Evolutionary conservation across 495 filamentous ascomycete genomes (phyloP).

Genomic region (Evansstolkia leycettana): DNA sequence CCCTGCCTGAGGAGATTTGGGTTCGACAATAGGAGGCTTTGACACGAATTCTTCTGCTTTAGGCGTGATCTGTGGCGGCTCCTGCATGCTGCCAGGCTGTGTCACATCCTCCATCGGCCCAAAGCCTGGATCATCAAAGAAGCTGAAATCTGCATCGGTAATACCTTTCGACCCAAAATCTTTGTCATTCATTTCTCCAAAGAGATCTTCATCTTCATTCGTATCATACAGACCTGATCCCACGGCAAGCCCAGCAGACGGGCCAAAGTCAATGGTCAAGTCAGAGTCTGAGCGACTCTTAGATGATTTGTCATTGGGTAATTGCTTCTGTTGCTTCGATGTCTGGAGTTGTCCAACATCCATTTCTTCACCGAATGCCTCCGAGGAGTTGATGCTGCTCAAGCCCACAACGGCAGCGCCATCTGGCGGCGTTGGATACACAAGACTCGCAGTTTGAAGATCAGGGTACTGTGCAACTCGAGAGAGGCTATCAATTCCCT

Average conservation of each 20-base stretch:
- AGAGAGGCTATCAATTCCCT: constrained; percentile 32
- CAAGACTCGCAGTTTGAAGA: constrained; percentile 42
- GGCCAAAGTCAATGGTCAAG: constrained; percentile 12
- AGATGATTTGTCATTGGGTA: constrained; percentile 4
- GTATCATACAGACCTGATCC: constrained; percentile 34
- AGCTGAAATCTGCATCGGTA: constrained; percentile 81
- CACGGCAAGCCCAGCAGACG: constrained; percentile 15
- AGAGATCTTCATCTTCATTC: constrained; percentile 49
- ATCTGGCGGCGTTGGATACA: constrained; percentile 86
- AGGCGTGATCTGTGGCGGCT: constrained; percentile 6
- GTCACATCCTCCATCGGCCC: constrained; percentile 15
- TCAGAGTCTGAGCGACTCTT: constrained; percentile 13
- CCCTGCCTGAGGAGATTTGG: not conserved
- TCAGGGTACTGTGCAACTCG: constrained; percentile 39
- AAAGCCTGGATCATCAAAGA: constrained; percentile 60
- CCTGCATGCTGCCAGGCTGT: constrained; percentile 4
- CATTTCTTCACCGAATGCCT: constrained; percentile 21
- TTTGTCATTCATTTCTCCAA: constrained; percentile 58
- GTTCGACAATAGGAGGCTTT: not conserved
- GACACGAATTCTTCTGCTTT: constrained; percentile 2
- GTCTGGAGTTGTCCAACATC: constrained; percentile 10
- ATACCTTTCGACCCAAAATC: constrained; percentile 74
- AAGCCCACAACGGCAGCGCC: constrained; percentile 37
- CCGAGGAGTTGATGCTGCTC: constrained; percentile 11
- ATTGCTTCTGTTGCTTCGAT: constrained; percentile 3